phyloP scores from a whole-genome alignment of 108 stramenopile genomes.

The Pelagomonas calceolata region DNA sequence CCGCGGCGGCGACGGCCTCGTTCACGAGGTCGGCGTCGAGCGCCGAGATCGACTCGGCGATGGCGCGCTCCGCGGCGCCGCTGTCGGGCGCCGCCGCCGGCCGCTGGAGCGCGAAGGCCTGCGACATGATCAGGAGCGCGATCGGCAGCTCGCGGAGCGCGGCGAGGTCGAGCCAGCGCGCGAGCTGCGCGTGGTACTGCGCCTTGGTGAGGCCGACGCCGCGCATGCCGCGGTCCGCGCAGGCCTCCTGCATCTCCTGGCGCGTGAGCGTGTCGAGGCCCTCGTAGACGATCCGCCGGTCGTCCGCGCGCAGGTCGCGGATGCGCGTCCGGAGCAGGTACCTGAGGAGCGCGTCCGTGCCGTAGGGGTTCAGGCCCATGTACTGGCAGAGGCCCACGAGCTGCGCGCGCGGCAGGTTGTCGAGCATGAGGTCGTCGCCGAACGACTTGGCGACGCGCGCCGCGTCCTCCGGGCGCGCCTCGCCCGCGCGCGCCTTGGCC shows the following conservation, averaged over 20 bases:
- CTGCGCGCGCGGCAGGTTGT: conserved; percentile 92
- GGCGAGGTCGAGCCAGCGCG: conserved; percentile 91
- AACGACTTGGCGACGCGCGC: conserved; percentile 72
- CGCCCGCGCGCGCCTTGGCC: conserved; percentile 73
- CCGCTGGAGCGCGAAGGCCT: conserved; percentile 75
- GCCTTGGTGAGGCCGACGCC: conserved; percentile 82
- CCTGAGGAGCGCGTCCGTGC: conserved; percentile 76
- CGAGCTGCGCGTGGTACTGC: conserved; percentile 67
- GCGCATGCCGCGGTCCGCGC: conserved; percentile 92
- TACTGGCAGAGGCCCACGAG: conserved; percentile 88
- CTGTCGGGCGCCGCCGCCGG: conserved; percentile 16
- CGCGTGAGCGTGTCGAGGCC: conserved; percentile 87
- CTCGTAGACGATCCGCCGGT: conserved; percentile 93
- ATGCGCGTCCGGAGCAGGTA: conserved; percentile 87
- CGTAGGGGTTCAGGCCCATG: conserved; percentile 90
- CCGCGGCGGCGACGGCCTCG: conserved; percentile 84
- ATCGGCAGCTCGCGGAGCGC: conserved; percentile 88
- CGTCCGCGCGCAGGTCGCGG: conserved; percentile 73
- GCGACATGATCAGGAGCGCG: conserved; percentile 85
- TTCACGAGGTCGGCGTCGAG: conserved; percentile 86
- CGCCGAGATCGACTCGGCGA: conserved; percentile 81
- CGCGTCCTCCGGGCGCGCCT: conserved; percentile 70
- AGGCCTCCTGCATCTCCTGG: conserved; percentile 91
- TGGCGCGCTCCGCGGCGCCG: conserved; percentile 48
- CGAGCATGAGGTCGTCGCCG: conserved; percentile 90